Base-by-base conservation (phyloP, 306 rosid species). In the Cucurbita maxima region DNA sequence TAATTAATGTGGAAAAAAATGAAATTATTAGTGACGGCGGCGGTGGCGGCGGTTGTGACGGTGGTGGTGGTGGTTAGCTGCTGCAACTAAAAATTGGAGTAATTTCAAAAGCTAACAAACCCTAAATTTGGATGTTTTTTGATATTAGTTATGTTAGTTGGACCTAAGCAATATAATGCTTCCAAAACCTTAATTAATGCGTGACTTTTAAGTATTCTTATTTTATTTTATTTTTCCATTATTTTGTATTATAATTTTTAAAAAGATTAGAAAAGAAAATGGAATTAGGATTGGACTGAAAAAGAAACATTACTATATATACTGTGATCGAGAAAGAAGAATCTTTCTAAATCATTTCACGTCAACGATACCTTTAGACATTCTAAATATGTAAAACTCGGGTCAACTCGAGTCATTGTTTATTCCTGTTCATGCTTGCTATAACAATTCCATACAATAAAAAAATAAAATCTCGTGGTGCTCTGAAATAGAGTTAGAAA, bases 141-240 rank as follows among this genome's bases (percentile, higher is more conserved):
- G 40, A 34, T 34, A 51, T 76, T 78, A 73, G 76, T 74, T 80
- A 73, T 56, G 81, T 82, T 81, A 57, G 87, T 85, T 86, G 87
- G 76, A 78, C 45, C 80, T 82, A 73, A 68, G 19, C 74, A 47
- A 58, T 30, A 58, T 12, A 25, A 66, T 75, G 67, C 71, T 34
- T 57, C 82, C 73, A 25, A 74, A 71, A 37, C 1, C 45, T 3
- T 45, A 73, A 50, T 52, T 84, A 86, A 43, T 66, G 38, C 93
- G 83, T 89, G 79, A 77, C 82, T 85, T 81, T 76, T 76, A 92
- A 88, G 90, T 5, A 30, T 30, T 30, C 34, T 30, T 30, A 30
- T 30, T 30, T 30, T 30, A 30, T 14, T 73, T 52, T 81, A 88
- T 62, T 83, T 76, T 77, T 76, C 50, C 7, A 22, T 51, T 69